Base-by-base conservation (phyloP, 1,284 basidiomycete genomes). In the Hemileia vastatrix region DNA sequence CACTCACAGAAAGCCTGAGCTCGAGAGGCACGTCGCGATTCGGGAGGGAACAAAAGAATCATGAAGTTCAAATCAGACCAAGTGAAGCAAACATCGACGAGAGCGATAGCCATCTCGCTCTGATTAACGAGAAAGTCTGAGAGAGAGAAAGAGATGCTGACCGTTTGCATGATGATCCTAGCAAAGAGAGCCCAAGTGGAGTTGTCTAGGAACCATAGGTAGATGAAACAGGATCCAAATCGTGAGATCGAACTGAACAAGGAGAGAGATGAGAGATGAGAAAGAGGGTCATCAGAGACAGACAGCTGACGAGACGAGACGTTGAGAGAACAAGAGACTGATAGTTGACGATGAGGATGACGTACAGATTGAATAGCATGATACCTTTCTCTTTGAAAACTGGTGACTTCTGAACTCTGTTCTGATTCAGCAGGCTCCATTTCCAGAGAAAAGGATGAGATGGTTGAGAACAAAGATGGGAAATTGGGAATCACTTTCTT, bases 171-270 rank as follows among this genome's bases (percentile, higher is more conserved):
- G 1, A 57, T 63, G 8, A 64, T 59, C 64, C 65, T 65, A 63
- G 69, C 24, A 54, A 66, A 9, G 31, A 70, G 65, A 4, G 63
- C 54, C 21, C 68, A 33, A 47, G 67, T 67, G 27, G 58, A 65
- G 32, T 65, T 65, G 61, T 70, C 69, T 33, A 70, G 63, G 1
- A 68, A 66, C 67, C 67, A 70, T 18, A 66, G 60, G 65, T 70
- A 70, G 36, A 70, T 67, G 56, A n/a, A 68, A 69, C 64, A 70
- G 66, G 11, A 57, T 45, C 53, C 64, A 70, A 56, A 65, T 64
- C 58, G 68, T 64, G 50, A 70, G 56, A 64, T 70, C 69, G 59
- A 70, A 64, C 64, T 66, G 58, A n/a, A 65, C 36, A 40, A 11
- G 11, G 36, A 11, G 36, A 9, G 36, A 27, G 27, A 27, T 27